Percentiles rank a stretch among this genome's conserved stretches.
These are phyloP conservation scores for Penicillium chermesinum DNA, from an alignment of 495 filamentous ascomycete genomes.

Conservation along the genomic window DNA sequence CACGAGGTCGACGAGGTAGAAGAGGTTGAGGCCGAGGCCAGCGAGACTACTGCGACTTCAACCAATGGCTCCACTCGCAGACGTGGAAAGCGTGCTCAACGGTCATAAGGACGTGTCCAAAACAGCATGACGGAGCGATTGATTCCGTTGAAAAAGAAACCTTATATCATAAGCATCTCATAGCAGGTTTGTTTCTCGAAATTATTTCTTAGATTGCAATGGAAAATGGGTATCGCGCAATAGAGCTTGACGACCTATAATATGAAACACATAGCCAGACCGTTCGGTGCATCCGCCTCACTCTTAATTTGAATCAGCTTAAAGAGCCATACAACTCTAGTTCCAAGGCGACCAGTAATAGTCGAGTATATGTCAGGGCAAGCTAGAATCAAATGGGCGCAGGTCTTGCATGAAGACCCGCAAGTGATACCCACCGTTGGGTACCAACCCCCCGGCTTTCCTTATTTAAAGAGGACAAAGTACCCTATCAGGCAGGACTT, in stretches of 20 bases:
- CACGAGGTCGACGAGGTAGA: slow-evolving; percentile 7
- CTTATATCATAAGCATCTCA: neutral
- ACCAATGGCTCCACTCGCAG: slow-evolving; percentile 21
- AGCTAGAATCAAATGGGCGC: no score
- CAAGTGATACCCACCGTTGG: slow-evolving; percentile 16
- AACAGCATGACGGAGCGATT: neutral
- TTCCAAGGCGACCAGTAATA: slow-evolving; percentile 13
- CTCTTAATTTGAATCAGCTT: no score
- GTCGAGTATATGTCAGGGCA: slow-evolving; percentile 8
- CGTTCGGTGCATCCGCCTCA: neutral
- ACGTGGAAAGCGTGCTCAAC: slow-evolving; percentile 33
- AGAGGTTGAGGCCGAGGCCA: slow-evolving; percentile 14
- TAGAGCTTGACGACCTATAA: neutral
- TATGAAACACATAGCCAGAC: neutral
- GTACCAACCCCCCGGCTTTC: slow-evolving; percentile 22
- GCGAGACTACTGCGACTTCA: slow-evolving; percentile 24
- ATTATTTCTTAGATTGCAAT: neutral
- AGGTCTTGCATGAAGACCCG: no score
- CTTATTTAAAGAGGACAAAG: slow-evolving; percentile 3
- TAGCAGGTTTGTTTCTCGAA: neutral
- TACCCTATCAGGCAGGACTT: neutral
- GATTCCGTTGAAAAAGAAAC: neutral
- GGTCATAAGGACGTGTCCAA: slow-evolving; percentile 15
- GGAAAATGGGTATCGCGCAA: neutral
- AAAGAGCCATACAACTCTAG: no score